Evolutionary conservation across 768 basidiomycete species (phyloP).

Genomic region (Russula abietina): DNA sequence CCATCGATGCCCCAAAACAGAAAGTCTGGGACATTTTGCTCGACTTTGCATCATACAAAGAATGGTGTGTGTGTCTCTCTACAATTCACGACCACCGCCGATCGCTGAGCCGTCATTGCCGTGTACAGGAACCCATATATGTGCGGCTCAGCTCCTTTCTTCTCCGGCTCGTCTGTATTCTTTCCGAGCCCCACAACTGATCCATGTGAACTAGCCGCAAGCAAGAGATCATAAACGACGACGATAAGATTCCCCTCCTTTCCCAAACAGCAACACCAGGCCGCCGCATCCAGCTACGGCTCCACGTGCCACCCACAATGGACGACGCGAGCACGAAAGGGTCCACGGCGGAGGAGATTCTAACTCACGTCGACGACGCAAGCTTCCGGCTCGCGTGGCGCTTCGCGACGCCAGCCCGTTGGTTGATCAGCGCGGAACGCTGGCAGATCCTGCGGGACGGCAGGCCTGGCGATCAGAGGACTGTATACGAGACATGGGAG

Average conservation of each 20-base stretch:
- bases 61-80: slow-evolving; percentile 8
- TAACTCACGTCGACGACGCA: slow-evolving; percentile 6
- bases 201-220: slow-evolving; percentile 2
- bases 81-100: not conserved
- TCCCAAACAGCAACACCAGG: slow-evolving; percentile 2
- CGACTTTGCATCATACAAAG: slow-evolving; percentile 14
- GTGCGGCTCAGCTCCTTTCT: not conserved
- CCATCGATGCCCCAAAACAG: slow-evolving; percentile 8
- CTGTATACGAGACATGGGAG: slow-evolving; percentile 17
- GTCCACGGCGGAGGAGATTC: slow-evolving; percentile 4
- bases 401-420: slow-evolving; percentile 10
- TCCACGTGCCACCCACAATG: slow-evolving; percentile 11
- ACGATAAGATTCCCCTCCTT: not conserved
- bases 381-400: slow-evolving; percentile 14
- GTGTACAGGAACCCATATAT: slow-evolving; percentile 11
- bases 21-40: slow-evolving; percentile 14
- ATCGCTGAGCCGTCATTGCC: not conserved
- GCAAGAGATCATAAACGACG: slow-evolving; percentile 2
- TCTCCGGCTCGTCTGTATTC: not conserved
- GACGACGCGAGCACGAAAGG: not conserved
- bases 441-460: slow-evolving; percentile 12
- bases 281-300: not conserved
- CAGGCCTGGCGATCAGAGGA: not conserved
- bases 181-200: not conserved
- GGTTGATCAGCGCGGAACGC: slow-evolving; percentile 14